Evolutionary conservation across 1,139 yeast genomes (phyloP).

Genomic region (Candida neerlandica): DNA sequence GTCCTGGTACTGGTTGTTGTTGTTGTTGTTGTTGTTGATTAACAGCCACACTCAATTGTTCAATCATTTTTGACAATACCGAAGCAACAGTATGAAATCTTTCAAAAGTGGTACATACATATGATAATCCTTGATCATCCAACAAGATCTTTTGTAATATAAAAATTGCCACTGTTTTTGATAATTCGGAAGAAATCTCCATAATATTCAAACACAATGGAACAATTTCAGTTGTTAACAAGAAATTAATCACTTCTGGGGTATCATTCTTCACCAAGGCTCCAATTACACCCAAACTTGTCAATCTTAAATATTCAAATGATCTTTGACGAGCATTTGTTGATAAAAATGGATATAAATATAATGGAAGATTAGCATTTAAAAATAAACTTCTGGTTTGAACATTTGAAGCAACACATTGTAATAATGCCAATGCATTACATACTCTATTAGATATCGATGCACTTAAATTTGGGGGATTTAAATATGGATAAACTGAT

Average conservation of each 20-base stretch:
- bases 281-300: constrained; percentile 95
- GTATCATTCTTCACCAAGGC: constrained; percentile 96
- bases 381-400: constrained; percentile 85
- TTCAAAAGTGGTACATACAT: constrained; percentile 93
- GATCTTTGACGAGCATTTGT: constrained; percentile 91
- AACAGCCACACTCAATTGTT: constrained; percentile 53
- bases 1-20: constrained; percentile 33
- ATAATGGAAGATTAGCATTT: constrained; percentile 89
- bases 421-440: constrained; percentile 90
- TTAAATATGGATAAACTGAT: constrained; percentile 83
- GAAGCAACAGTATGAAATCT: constrained; percentile 92
- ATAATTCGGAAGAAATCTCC: constrained; percentile 93
- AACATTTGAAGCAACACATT: constrained; percentile 94
- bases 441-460: constrained; percentile 93
- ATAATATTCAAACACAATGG: constrained; percentile 92
- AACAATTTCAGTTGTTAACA: constrained; percentile 90
- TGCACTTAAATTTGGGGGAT: constrained; percentile 85
- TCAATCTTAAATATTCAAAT: constrained; percentile 87
- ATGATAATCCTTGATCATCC: constrained; percentile 88
- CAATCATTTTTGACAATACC: constrained; percentile 86
- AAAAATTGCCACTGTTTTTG: constrained; percentile 95
- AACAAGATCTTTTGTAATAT: constrained; percentile 88
- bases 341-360: constrained; percentile 88
- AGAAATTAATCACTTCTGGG: constrained; percentile 88
- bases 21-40: constrained; percentile 32